Conservation (phyloP, 129 eudicot genomes). For the Flaveria robusta region DNA sequence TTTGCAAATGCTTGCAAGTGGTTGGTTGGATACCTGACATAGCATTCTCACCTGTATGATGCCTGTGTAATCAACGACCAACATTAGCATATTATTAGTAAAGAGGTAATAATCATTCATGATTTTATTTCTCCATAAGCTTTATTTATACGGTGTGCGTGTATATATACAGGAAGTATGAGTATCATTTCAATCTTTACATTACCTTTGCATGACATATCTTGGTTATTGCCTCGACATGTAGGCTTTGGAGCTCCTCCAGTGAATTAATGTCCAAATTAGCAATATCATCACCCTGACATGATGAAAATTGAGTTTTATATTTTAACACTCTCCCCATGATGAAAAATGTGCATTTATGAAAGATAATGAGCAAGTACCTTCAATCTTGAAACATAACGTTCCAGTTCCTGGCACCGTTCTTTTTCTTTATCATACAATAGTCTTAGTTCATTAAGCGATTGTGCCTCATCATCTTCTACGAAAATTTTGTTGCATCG, state of each 20-base stretch:
- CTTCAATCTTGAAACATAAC: conserved; percentile 50
- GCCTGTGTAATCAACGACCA: conserved; percentile 31
- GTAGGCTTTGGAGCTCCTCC: conserved; percentile 65
- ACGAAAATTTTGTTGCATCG: conserved; percentile 2
- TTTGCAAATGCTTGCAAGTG: conserved; percentile 17
- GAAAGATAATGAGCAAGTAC: conserved; percentile 28
- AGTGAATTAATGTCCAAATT: conserved; percentile 57
- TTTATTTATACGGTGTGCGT: not conserved
- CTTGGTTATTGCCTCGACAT: conserved; percentile 74
- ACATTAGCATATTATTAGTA: not conserved
- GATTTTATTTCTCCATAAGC: not conserved
- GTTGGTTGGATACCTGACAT: not conserved
- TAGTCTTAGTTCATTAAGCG: conserved; percentile 17
- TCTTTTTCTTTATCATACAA: conserved; percentile 23
- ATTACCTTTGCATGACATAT: conserved; percentile 70
- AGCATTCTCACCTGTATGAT: conserved; percentile 34
- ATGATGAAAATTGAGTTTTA: conserved; percentile 8
- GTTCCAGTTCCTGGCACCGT: conserved; percentile 45
- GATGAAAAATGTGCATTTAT: conserved; percentile 2
- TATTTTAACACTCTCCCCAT: not conserved
- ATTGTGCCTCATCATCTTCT: conserved; percentile 11
- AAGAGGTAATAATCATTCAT: not conserved
- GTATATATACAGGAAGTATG: not conserved
- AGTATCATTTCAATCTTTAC: not conserved
- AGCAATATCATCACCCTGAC: conserved; percentile 60